Conservation (phyloP, 345 rosid species). For the Pistacia atlantica region DNA sequence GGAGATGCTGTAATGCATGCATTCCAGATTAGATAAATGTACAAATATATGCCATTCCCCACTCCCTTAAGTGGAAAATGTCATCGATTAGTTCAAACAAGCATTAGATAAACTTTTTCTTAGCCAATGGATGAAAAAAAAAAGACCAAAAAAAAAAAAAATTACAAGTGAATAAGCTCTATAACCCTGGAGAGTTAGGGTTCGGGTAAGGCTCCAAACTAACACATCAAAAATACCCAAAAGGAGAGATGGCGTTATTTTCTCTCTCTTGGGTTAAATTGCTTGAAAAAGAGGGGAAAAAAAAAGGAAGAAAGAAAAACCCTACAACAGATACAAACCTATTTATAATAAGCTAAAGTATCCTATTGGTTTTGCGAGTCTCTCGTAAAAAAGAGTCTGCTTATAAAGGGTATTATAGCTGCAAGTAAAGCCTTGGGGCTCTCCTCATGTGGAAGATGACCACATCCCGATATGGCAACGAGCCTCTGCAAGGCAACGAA, state of each 20-base stretch:
- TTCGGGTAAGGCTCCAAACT: constrained; percentile 16
- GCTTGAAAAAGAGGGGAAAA: constrained; percentile 6
- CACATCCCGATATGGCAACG: constrained; percentile 93
- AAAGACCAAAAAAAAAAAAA: neutral
- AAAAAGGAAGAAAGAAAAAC: constrained; percentile 1
- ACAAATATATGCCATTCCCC: constrained; percentile 32
- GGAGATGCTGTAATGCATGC: constrained; percentile 15
- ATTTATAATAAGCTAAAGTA: constrained; percentile 20
- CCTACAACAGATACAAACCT: constrained; percentile 32
- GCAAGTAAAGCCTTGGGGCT: constrained; percentile 93
- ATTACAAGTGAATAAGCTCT: constrained; percentile 33
- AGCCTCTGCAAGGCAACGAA: constrained; percentile 64
- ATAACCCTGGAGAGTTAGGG: constrained; percentile 32
- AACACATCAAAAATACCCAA: constrained; percentile 41
- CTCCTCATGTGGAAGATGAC: constrained; percentile 98
- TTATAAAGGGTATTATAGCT: constrained; percentile 76
- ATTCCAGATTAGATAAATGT: constrained; percentile 23
- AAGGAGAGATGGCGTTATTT: constrained; percentile 30
- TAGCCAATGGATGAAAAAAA: neutral
- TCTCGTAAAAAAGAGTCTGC: constrained; percentile 53
- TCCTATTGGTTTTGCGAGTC: constrained; percentile 56
- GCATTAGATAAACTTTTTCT: neutral
- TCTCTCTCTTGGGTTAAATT: constrained; percentile 31
- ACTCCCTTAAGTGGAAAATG: constrained; percentile 25
- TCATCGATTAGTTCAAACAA: constrained; percentile 13